Percentiles rank a stretch among this genome's conserved stretches.
Conservation (phyloP, 2,329 filamentous ascomycete species). For the Talaromyces sp. region DNA sequence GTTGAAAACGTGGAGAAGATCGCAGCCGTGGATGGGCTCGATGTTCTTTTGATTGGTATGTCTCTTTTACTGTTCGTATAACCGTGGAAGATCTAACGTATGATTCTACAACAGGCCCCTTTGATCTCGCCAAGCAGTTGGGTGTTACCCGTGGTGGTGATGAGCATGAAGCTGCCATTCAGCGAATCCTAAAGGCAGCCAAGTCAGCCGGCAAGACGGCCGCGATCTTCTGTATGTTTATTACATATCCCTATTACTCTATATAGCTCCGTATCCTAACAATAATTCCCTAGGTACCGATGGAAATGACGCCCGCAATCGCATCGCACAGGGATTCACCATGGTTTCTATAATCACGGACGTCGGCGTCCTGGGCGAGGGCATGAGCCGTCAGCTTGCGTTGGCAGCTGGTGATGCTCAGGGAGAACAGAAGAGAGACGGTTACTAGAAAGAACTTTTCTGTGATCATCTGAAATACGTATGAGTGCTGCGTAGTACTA, state of each 20-base stretch:
- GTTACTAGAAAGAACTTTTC: constrained; percentile 8
- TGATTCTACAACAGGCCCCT: constrained; percentile 18
- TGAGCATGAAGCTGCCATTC: constrained; percentile 37
- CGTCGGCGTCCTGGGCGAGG: constrained; percentile 26
- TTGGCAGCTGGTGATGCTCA: constrained; percentile 22
- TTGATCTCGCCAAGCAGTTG: constrained; percentile 36
- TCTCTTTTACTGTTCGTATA: not conserved
- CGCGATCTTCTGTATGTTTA: constrained; percentile 37
- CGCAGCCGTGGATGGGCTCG: constrained; percentile 36
- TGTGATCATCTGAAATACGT: not conserved
- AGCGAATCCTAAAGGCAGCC: constrained; percentile 29
- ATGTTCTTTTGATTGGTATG: constrained; percentile 36
- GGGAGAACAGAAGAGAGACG: constrained; percentile 10
- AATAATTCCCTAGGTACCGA: constrained; percentile 20
- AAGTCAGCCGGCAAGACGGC: constrained; percentile 34
- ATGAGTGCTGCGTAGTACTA: not conserved
- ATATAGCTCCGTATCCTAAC: not conserved
- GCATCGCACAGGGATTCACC: constrained; percentile 34
- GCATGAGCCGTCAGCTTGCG: constrained; percentile 28
- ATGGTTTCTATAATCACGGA: constrained; percentile 38
- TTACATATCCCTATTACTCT: not conserved
- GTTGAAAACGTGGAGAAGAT: constrained; percentile 41
- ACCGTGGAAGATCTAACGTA: not conserved
- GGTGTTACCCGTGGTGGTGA: constrained; percentile 29
- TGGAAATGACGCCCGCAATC: constrained; percentile 29